Percentiles rank a stretch among this genome's conserved stretches.
Evolutionary conservation across 208 protist species (phyloP).

Genomic region (Leishmania aethiopica): DNA sequence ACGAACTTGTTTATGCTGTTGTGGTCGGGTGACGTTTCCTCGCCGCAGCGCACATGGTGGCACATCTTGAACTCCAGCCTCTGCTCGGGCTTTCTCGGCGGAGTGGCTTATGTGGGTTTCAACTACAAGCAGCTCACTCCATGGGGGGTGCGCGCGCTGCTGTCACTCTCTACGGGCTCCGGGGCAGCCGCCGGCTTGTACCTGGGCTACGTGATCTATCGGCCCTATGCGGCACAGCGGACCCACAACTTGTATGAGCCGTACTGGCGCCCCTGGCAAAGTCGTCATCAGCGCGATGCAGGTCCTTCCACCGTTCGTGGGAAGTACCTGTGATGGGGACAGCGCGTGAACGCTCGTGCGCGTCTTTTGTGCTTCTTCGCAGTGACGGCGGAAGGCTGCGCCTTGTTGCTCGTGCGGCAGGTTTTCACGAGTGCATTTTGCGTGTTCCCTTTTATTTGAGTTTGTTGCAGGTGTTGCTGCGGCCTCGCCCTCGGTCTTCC

Average conservation of each 20-base stretch:
- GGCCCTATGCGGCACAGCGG: slow-evolving; percentile 55
- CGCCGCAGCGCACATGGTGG: slow-evolving; percentile 66
- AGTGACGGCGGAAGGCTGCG: background rate
- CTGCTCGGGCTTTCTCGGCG: slow-evolving; percentile 49
- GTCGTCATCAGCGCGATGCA: slow-evolving; percentile 40
- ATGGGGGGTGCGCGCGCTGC: slow-evolving; percentile 56
- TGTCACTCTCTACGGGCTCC: slow-evolving; percentile 33
- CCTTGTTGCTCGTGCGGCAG: background rate
- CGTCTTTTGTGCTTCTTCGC: background rate
- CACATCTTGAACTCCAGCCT: slow-evolving; percentile 50
- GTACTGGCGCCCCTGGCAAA: slow-evolving; percentile 84
- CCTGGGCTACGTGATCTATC: slow-evolving; percentile 68
- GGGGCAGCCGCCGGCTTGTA: slow-evolving; percentile 39
- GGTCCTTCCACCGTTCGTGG: slow-evolving; percentile 73
- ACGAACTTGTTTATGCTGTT: slow-evolving; percentile 34
- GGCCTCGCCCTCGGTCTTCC: background rate
- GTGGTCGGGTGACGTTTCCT: slow-evolving; percentile 37
- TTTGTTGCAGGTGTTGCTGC: background rate
- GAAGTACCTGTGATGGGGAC: slow-evolving; percentile 49
- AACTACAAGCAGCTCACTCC: slow-evolving; percentile 59
- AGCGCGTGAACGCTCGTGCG: background rate
- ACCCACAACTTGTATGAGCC: slow-evolving; percentile 70
- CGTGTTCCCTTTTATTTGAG: background rate
- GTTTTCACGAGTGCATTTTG: background rate
- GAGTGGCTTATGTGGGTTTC: slow-evolving; percentile 49